phyloP scores from a whole-genome alignment of 108 stramenopile genomes.

The Asterionellopsis glacialis region DNA sequence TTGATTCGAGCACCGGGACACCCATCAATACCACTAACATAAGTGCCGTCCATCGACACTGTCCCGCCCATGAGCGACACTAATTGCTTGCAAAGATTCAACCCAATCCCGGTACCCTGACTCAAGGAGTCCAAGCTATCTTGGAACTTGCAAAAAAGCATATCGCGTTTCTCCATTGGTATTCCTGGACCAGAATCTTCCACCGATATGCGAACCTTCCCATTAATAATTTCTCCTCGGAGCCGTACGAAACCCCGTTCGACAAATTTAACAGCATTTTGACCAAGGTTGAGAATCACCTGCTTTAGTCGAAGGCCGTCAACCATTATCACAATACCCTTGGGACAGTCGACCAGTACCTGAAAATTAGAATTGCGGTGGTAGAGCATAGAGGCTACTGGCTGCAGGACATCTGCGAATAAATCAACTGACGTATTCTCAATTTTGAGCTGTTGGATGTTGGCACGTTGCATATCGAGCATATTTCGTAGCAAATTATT shows the following conservation, averaged over 20 bases:
- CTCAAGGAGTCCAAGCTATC: slow-evolving; percentile 25
- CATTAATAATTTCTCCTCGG: slow-evolving; percentile 15
- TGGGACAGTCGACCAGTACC: slow-evolving; percentile 25
- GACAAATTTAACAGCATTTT: slow-evolving; percentile 29
- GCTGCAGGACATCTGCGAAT: slow-evolving; percentile 25
- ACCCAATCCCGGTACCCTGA: slow-evolving; percentile 37
- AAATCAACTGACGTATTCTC: slow-evolving; percentile 16
- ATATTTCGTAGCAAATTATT: slow-evolving; percentile 28
- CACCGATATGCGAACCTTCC: slow-evolving; percentile 11
- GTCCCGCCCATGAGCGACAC: slow-evolving; percentile 25
- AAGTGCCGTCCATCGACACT: slow-evolving; percentile 17
- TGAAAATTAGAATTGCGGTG: slow-evolving; percentile 8
- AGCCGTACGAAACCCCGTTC: slow-evolving; percentile 32
- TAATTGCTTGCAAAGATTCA: slow-evolving; percentile 22
- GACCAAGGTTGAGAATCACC: slow-evolving; percentile 33
- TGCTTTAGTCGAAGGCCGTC: slow-evolving; percentile 35
- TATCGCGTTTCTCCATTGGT: slow-evolving; percentile 22
- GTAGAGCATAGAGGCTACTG: slow-evolving; percentile 28
- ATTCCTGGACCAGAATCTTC: slow-evolving; percentile 38
- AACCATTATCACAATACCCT: slow-evolving; percentile 10
- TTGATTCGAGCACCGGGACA: slow-evolving; percentile 13
- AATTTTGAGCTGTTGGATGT: slow-evolving; percentile 18
- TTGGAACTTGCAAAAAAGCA: slow-evolving; percentile 31
- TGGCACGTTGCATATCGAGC: slow-evolving; percentile 32
- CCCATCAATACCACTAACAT: slow-evolving; percentile 6